These are phyloP conservation scores for Hericium alpestre DNA, from an alignment of 768 basidiomycete genomes.

Conservation along the genomic window DNA sequence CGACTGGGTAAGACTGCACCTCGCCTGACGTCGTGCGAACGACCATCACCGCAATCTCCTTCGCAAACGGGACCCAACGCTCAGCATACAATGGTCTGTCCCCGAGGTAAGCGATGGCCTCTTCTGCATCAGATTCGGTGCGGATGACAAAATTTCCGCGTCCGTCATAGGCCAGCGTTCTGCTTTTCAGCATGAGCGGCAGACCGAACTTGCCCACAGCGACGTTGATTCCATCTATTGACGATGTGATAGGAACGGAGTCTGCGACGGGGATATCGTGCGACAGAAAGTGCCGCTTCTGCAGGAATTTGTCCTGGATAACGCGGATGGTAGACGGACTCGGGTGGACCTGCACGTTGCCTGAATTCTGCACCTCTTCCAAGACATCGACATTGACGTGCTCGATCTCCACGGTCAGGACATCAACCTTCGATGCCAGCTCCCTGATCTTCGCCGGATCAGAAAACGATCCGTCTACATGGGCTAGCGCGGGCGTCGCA, in stretches of 20 bases:
- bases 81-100: constrained; percentile 84
- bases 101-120: constrained; percentile 47
- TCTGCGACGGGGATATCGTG: constrained; percentile 43
- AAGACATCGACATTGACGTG: constrained; percentile 80
- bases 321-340: constrained; percentile 69
- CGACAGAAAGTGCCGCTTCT: constrained; percentile 48
- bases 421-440: constrained; percentile 70
- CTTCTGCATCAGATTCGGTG: constrained; percentile 37
- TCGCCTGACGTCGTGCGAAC: constrained; percentile 69
- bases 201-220: constrained; percentile 57
- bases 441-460: constrained; percentile 69
- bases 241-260: constrained; percentile 51
- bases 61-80: constrained; percentile 80
- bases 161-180: constrained; percentile 94
- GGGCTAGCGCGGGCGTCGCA: constrained; percentile 34
- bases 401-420: constrained; percentile 94
- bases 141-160: constrained; percentile 80
- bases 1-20: constrained; percentile 76
- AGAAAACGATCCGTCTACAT: constrained; percentile 85
- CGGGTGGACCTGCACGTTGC: constrained; percentile 45
- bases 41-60: constrained; percentile 96
- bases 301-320: constrained; percentile 71
- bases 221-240: constrained; percentile 37
- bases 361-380: constrained; percentile 39
- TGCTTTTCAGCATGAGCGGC: constrained; percentile 91